Evolutionary conservation across 805 yeast genomes (phyloP).

Genomic region (Priceomyces carsonii): DNA sequence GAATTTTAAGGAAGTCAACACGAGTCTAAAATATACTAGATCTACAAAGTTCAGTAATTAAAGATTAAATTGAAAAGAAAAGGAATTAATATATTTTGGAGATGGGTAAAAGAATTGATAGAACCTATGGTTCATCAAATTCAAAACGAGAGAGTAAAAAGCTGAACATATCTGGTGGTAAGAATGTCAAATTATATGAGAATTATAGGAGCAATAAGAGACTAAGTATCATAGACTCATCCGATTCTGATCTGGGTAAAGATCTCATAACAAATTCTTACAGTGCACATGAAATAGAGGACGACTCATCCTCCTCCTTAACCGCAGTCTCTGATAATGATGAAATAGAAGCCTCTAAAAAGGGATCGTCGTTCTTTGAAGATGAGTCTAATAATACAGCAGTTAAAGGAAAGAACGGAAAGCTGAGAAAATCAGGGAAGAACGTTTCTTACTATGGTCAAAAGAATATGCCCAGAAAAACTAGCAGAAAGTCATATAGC

Average conservation of each 20-base stretch:
- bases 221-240: conserved; percentile 36
- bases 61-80: neutral
- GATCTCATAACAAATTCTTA: conserved; percentile 4
- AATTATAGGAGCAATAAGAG: conserved; percentile 19
- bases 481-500: neutral
- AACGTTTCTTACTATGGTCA: conserved; percentile 3
- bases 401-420: conserved; percentile 3
- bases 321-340: conserved; percentile 39
- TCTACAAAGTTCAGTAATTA: neutral
- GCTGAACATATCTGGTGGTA: conserved; percentile 26
- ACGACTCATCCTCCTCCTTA: conserved; percentile 20
- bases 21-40: conserved; percentile 1
- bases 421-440: conserved; percentile 4
- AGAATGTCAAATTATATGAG: conserved; percentile 28
- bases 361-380: conserved; percentile 9
- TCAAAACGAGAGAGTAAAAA: conserved; percentile 2
- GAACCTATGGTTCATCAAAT: no score
- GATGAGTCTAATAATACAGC: neutral
- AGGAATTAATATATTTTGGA: no score
- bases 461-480: conserved; percentile 5
- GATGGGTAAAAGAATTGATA: no score
- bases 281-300: conserved; percentile 1
- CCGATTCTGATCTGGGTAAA: conserved; percentile 19
- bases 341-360: conserved; percentile 11
- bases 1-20: neutral